phyloP scores from a whole-genome alignment of 257 asterid genomes.

The Coffea eugenioides region DNA sequence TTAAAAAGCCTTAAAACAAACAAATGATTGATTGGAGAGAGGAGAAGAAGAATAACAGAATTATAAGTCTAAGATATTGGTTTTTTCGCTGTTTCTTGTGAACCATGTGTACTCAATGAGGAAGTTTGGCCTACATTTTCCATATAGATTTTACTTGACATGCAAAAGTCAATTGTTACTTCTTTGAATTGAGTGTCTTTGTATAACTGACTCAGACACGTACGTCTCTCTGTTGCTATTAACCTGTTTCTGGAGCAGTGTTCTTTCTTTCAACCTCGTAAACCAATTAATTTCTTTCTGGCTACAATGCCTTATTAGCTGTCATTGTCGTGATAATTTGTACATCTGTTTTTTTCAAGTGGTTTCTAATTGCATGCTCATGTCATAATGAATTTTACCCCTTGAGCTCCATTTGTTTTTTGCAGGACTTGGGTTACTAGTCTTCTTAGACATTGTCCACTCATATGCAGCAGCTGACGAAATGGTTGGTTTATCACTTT shows the following conservation, averaged over 20 bases:
- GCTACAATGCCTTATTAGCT: not conserved
- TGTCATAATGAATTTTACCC: not conserved
- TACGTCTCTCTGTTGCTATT: not conserved
- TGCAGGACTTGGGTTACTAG: constrained; percentile 85
- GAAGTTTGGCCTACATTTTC: not conserved
- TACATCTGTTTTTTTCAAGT: not conserved
- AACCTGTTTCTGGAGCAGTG: not conserved
- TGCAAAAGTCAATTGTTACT: not conserved
- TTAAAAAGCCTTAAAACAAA: not conserved
- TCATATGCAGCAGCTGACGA: constrained; percentile 98
- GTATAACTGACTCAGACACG: not conserved
- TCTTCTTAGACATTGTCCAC: constrained; percentile 87
- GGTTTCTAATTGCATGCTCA: constrained; percentile 17
- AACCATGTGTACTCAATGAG: not conserved
- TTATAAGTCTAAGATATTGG: not conserved
- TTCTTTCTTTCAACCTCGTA: not conserved
- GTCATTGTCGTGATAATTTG: not conserved
- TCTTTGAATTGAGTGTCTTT: not conserved
- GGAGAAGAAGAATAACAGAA: not conserved
- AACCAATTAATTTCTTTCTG: not conserved
- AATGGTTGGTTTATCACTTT: constrained; percentile 90
- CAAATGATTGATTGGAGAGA: not conserved
- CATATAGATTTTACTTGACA: not conserved
- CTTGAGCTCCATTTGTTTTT: constrained; percentile 18
- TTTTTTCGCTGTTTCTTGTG: not conserved